Percentiles rank a stretch among this genome's conserved stretches.
Conservation (phyloP, 139 green algal genomes). For the Picochlorum costavermella region DNA sequence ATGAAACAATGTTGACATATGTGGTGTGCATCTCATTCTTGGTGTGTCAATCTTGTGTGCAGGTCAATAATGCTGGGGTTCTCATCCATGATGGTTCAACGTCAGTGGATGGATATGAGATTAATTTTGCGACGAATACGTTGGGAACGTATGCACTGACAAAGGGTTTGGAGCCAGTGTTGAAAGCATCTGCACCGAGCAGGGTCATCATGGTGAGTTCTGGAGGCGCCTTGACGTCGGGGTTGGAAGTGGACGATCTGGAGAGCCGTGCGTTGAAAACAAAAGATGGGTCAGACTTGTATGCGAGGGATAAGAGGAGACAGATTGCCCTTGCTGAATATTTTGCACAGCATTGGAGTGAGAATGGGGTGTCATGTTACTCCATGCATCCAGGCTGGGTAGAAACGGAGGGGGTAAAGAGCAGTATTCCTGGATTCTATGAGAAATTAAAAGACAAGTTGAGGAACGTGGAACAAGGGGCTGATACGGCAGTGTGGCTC, state of each 20-base stretch:
- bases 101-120: conserved; percentile 47
- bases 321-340: conserved; percentile 44
- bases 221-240: conserved; percentile 49
- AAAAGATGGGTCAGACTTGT: conserved; percentile 23
- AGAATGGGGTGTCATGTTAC: not conserved
- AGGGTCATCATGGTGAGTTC: conserved; percentile 50
- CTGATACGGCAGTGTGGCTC: conserved; percentile 57
- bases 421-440: conserved; percentile 53
- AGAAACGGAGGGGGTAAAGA: conserved; percentile 51
- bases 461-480: conserved; percentile 36
- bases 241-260: conserved; percentile 42
- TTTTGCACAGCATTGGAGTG: conserved; percentile 30
- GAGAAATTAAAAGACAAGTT: conserved; percentile 38
- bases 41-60: too few relatives aligned
- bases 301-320: conserved; percentile 54
- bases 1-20: too few relatives aligned
- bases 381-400: conserved; percentile 43
- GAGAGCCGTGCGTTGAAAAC: conserved; percentile 11
- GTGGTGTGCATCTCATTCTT: too few relatives aligned
- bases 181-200: conserved; percentile 17
- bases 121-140: conserved; percentile 57
- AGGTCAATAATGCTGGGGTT: conserved; percentile 65
- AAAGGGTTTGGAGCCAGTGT: conserved; percentile 32
- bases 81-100: conserved; percentile 35
- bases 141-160: conserved; percentile 52